phyloP scores from a whole-genome alignment of 2,329 filamentous ascomycete species.

The Aureobasidium lini region DNA sequence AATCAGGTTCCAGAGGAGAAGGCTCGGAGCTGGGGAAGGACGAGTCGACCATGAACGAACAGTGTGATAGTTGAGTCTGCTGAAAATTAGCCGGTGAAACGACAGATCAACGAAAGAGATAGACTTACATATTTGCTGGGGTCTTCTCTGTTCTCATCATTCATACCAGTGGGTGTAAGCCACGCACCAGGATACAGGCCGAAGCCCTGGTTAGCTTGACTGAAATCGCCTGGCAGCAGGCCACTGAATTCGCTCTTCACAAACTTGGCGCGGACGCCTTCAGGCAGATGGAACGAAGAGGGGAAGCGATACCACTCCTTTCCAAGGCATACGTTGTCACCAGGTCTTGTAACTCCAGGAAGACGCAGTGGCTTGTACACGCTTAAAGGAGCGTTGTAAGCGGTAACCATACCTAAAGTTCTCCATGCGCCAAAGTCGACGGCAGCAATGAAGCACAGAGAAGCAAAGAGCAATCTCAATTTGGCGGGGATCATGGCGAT shows the following conservation, averaged over 20 bases:
- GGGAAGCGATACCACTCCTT: conserved; percentile 99
- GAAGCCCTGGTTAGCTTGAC: conserved; percentile 60
- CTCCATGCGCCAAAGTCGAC: conserved; percentile 62
- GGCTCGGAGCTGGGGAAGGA: conserved; percentile 56
- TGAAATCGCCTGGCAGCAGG: conserved; percentile 83
- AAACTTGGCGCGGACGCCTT: conserved; percentile 79
- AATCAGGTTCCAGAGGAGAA: conserved; percentile 71
- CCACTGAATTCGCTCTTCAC: conserved; percentile 85
- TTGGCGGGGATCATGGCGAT: conserved; percentile 65
- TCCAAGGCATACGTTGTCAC: conserved; percentile 74
- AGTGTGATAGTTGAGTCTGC: conserved; percentile 61
- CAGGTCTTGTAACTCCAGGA: conserved; percentile 47
- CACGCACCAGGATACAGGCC: conserved; percentile 79
- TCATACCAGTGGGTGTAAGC: conserved; percentile 75
- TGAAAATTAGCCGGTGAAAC: neutral
- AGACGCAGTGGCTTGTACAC: conserved; percentile 61
- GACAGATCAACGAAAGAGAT: neutral
- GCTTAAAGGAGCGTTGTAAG: conserved; percentile 72
- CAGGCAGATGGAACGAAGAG: conserved; percentile 81
- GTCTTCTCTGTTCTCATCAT: conserved; percentile 85
- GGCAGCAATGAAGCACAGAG: conserved; percentile 42
- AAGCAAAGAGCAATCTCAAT: conserved; percentile 58
- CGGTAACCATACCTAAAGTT: conserved; percentile 67
- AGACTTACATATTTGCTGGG: conserved; percentile 67
- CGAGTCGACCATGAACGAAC: conserved; percentile 81